Evolutionary conservation across 345 rosid genomes (phyloP).

Genomic region (Brassica rapa): DNA sequence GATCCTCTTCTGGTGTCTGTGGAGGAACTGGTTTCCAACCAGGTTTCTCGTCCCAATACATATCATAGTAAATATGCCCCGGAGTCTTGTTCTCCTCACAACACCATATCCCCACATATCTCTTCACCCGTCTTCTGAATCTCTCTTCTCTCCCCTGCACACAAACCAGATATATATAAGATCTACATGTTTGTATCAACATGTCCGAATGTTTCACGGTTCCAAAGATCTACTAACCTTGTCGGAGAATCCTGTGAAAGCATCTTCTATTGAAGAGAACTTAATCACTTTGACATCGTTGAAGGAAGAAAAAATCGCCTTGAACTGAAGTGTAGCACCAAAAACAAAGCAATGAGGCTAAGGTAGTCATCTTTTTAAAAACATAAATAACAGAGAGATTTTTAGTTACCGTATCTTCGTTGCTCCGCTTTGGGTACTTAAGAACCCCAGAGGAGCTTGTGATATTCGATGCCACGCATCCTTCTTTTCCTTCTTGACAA

Average conservation of each 20-base stretch:
- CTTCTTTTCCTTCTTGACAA: slow-evolving; percentile 70
- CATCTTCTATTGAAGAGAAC: slow-evolving; percentile 87
- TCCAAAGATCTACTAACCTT: slow-evolving; percentile 52
- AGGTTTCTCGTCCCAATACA: slow-evolving; percentile 98
- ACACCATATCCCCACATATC: slow-evolving; percentile 94
- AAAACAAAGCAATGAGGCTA: slow-evolving; percentile 18
- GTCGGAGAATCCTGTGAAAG: slow-evolving; percentile 73
- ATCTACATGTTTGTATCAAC: slow-evolving; percentile 7
- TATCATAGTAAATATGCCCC: slow-evolving; percentile 91
- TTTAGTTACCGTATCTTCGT: slow-evolving; percentile 71
- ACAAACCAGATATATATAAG: slow-evolving; percentile 26
- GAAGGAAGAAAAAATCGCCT: slow-evolving; percentile 67
- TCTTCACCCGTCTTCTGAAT: slow-evolving; percentile 76
- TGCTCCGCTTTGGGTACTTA: slow-evolving; percentile 77
- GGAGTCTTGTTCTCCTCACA: slow-evolving; percentile 75
- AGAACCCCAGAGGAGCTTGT: slow-evolving; percentile 52
- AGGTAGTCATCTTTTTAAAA: neutral
- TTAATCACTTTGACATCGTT: slow-evolving; percentile 77
- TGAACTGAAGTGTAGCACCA: slow-evolving; percentile 51
- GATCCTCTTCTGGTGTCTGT: slow-evolving; percentile 69
- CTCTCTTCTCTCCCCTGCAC: slow-evolving; percentile 63
- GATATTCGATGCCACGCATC: slow-evolving; percentile 57
- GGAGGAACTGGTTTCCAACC: slow-evolving; percentile 90
- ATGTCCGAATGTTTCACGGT: slow-evolving; percentile 5
- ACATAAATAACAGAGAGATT: neutral